Conservation (phyloP, 768 basidiomycete genomes). For the Gloeopeniophorella convolvens region DNA sequence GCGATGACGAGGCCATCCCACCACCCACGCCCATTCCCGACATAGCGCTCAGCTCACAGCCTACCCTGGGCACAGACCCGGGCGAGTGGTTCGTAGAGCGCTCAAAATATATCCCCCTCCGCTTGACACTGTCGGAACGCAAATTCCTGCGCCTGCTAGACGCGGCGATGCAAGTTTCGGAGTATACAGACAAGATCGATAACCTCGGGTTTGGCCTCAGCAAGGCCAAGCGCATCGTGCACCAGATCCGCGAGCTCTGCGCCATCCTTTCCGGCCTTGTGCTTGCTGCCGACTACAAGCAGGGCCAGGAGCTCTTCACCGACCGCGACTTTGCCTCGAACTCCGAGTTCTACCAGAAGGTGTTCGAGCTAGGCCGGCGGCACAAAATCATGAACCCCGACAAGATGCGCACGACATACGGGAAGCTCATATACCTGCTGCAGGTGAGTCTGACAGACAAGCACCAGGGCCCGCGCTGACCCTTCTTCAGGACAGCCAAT, state of each 20-base stretch:
- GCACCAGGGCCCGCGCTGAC: conserved; percentile 9
- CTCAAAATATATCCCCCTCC: conserved; percentile 73
- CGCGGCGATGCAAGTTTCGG: conserved; percentile 76
- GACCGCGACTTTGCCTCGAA: conserved; percentile 79
- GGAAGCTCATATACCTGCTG: conserved; percentile 77
- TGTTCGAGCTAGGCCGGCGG: conserved; percentile 78
- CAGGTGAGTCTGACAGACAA: conserved; percentile 43
- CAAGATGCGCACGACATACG: conserved; percentile 86
- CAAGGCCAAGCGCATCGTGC: conserved; percentile 82
- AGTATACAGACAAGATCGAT: conserved; percentile 89
- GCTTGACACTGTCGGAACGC: conserved; percentile 66
- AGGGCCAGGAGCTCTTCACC: conserved; percentile 79
- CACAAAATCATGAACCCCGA: conserved; percentile 93
- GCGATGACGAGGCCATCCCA: conserved; percentile 29
- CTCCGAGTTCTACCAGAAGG: conserved; percentile 68
- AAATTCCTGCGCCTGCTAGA: conserved; percentile 82
- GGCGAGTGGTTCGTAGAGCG: conserved; percentile 86
- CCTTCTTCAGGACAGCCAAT: conserved; percentile 66
- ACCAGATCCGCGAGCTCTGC: conserved; percentile 81
- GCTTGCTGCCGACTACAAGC: conserved; percentile 79
- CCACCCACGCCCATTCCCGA: conserved; percentile 27
- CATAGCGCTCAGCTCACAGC: conserved; percentile 45
- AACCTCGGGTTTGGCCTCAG: conserved; percentile 70
- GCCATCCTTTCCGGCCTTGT: conserved; percentile 82
- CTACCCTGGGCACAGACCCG: conserved; percentile 50